phyloP scores from a whole-genome alignment of 1,284 basidiomycete genomes.

The Mycena citricolor region DNA sequence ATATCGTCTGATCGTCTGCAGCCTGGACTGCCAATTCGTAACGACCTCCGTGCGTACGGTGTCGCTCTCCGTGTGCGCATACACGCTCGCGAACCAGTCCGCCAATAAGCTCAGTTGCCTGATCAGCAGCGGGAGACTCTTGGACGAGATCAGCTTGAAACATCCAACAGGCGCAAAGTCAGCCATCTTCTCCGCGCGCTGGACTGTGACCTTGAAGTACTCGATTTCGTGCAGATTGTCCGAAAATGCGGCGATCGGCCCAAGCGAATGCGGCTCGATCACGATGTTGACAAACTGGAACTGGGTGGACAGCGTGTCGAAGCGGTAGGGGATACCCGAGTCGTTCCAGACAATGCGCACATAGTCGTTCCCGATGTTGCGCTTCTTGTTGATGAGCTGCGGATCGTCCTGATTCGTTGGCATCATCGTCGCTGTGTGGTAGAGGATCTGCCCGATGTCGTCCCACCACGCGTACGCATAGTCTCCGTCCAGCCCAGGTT shows the following conservation, averaged over 20 bases:
- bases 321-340: slow-evolving; percentile 81
- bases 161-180: slow-evolving; percentile 89
- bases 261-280: slow-evolving; percentile 89
- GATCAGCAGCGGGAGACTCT: slow-evolving; percentile 79
- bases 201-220: slow-evolving; percentile 90
- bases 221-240: slow-evolving; percentile 81
- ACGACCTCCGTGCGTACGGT: slow-evolving; percentile 74
- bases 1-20: slow-evolving; percentile 76
- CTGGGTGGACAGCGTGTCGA: slow-evolving; percentile 88
- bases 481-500: slow-evolving; percentile 87
- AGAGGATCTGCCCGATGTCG: slow-evolving; percentile 93
- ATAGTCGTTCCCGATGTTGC: slow-evolving; percentile 93
- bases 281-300: slow-evolving; percentile 99
- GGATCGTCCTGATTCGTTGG: slow-evolving; percentile 71
- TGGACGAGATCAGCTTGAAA: slow-evolving; percentile 89
- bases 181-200: slow-evolving; percentile 83
- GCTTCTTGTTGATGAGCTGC: slow-evolving; percentile 81
- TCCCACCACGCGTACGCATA: slow-evolving; percentile 99
- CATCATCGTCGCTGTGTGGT: slow-evolving; percentile 98
- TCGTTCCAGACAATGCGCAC: slow-evolving; percentile 99
- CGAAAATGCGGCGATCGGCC: slow-evolving; percentile 78
- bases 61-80: slow-evolving; percentile 71
- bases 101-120: slow-evolving; percentile 83
- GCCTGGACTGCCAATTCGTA: slow-evolving; percentile 85
- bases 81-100: slow-evolving; percentile 87